phyloP scores from a whole-genome alignment of 352 stramenopile genomes.

The Phytopythium mirpurense region DNA sequence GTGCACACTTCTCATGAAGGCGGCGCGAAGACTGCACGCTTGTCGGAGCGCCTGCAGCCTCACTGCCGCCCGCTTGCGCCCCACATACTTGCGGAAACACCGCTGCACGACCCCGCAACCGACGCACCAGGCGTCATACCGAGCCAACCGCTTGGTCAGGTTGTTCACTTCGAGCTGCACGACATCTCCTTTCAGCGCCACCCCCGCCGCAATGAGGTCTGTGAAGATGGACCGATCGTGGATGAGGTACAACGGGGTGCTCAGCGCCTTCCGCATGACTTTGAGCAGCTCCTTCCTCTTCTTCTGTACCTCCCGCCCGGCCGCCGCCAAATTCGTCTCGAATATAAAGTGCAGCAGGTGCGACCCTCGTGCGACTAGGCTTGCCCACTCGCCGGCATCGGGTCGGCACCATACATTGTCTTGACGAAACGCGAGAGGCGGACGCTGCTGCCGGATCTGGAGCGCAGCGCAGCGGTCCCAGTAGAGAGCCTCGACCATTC shows the following conservation, averaged over 20 bases:
- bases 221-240: slow-evolving; percentile 36
- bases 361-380: slow-evolving; percentile 47
- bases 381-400: slow-evolving; percentile 68
- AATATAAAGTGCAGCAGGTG: slow-evolving; percentile 69
- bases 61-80: slow-evolving; percentile 18
- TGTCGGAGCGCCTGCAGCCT: slow-evolving; percentile 24
- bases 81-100: slow-evolving; percentile 51
- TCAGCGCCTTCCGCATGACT: slow-evolving; percentile 46
- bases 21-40: not conserved
- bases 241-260: slow-evolving; percentile 55
- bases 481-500: slow-evolving; percentile 66
- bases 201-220: slow-evolving; percentile 44
- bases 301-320: slow-evolving; percentile 51
- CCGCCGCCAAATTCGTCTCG: slow-evolving; percentile 43
- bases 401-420: slow-evolving; percentile 62
- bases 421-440: slow-evolving; percentile 38
- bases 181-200: slow-evolving; percentile 58
- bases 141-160: slow-evolving; percentile 40
- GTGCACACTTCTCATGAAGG: not conserved
- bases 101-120: slow-evolving; percentile 42
- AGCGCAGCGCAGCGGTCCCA: slow-evolving; percentile 78
- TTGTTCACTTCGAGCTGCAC: slow-evolving; percentile 68
- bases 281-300: slow-evolving; percentile 39
- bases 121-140: slow-evolving; percentile 63
- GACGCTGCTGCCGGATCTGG: slow-evolving; percentile 45